Evolutionary conservation across 148 eudicot species (phyloP).

Genomic region (Spergularia bocconei): DNA sequence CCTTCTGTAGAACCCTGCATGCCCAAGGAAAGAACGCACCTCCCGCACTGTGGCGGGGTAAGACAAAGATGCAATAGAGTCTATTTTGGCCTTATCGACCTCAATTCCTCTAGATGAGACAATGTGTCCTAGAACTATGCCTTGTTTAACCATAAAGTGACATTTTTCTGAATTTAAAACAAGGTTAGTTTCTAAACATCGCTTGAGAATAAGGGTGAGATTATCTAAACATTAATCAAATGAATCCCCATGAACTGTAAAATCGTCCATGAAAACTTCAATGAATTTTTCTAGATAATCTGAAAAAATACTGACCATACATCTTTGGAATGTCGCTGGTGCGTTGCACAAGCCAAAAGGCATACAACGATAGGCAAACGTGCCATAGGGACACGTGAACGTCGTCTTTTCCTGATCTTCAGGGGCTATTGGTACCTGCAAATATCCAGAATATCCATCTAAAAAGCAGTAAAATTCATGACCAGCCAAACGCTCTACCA

Average conservation of each 20-base stretch:
- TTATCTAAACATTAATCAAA: neutral
- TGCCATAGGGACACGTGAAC: no score
- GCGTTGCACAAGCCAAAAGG: neutral
- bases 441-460: slow-evolving; percentile 10
- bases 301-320: slow-evolving; percentile 10
- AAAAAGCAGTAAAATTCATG: neutral
- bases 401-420: slow-evolving; percentile 8
- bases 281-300: neutral
- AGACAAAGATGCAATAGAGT: no score
- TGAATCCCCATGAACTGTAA: no score
- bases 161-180: neutral
- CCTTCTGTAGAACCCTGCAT: neutral
- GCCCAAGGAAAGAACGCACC: neutral
- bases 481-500: neutral
- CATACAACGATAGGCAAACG: neutral
- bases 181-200: neutral
- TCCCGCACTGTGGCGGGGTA: no score
- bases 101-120: no score
- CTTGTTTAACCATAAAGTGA: no score
- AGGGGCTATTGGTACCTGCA: neutral
- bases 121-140: no score
- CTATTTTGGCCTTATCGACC: no score
- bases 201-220: neutral
- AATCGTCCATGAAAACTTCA: no score
- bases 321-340: neutral